A percentile compares a stretch with the other conserved stretches of the same genome.
Conservation (phyloP, 2,329 filamentous ascomycete species). For the Furcasterigmium sp. region DNA sequence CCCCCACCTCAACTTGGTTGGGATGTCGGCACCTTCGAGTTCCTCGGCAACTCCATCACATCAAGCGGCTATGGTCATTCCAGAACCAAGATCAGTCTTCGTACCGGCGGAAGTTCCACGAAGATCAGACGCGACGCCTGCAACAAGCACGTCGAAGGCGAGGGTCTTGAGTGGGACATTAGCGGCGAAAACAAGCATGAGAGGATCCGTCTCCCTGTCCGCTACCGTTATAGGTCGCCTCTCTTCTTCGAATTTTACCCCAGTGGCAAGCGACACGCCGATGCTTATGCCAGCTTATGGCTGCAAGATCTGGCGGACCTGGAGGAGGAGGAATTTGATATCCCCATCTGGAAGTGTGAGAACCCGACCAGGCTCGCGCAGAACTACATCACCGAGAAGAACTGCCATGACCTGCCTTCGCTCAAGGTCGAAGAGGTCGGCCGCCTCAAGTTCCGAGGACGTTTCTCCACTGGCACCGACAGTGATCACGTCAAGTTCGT, state of each 20-base stretch:
- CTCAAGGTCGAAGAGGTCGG: constrained; percentile 76
- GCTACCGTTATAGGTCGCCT: constrained; percentile 84
- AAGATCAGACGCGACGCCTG: constrained; percentile 62
- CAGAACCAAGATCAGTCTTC: constrained; percentile 71
- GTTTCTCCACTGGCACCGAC: constrained; percentile 88
- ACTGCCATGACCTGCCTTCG: constrained; percentile 64
- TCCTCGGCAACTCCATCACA: constrained; percentile 65
- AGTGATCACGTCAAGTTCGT: constrained; percentile 80
- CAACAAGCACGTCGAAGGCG: constrained; percentile 50
- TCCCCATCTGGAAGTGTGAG: constrained; percentile 87
- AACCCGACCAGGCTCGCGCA: constrained; percentile 74
- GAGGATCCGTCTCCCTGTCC: constrained; percentile 74
- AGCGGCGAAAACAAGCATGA: constrained; percentile 30
- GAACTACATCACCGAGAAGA: constrained; percentile 84
- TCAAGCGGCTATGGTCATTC: constrained; percentile 57
- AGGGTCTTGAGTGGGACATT: constrained; percentile 45
- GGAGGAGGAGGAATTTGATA: constrained; percentile 68
- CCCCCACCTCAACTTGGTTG: constrained; percentile 85
- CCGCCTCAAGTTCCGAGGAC: constrained; percentile 70
- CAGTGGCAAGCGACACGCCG: constrained; percentile 61
- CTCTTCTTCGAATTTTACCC: constrained; percentile 83
- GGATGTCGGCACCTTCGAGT: constrained; percentile 94
- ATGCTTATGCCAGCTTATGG: constrained; percentile 80
- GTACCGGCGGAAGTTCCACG: constrained; percentile 79
- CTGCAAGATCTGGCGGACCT: constrained; percentile 79